These are phyloP conservation scores for Podospora anserina DNA, from an alignment of 495 filamentous ascomycete species.

Conservation along the genomic window DNA sequence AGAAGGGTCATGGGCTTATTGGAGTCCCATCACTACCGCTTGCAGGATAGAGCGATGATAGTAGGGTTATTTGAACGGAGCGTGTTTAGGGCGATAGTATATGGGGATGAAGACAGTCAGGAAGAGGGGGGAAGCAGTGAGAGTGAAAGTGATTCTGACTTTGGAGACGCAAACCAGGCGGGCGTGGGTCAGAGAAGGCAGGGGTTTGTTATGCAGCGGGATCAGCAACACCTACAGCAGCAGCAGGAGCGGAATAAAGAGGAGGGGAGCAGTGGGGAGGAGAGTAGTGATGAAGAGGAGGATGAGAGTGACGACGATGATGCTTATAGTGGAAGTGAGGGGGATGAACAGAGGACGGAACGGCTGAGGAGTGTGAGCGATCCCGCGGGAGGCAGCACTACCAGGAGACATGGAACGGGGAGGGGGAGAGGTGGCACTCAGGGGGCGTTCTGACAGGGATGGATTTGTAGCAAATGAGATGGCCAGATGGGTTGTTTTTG, in stretches of 20 bases:
- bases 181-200: background rate
- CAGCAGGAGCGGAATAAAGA: conserved; percentile 12
- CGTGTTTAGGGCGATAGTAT: conserved; percentile 77
- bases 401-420: background rate
- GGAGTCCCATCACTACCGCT: conserved; percentile 86
- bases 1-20: conserved; percentile 76
- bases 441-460: background rate
- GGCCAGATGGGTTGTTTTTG: background rate
- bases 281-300: conserved; percentile 22
- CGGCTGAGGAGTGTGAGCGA: conserved; percentile 52
- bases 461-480: background rate
- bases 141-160: conserved; percentile 20
- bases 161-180: conserved; percentile 2
- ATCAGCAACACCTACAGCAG: conserved; percentile 10
- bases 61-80: conserved; percentile 90
- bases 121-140: conserved; percentile 37
- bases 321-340: conserved; percentile 34
- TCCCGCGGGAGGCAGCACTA: conserved; percentile 29
- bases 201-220: conserved; percentile 6
- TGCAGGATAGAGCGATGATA: conserved; percentile 79
- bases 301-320: conserved; percentile 19
- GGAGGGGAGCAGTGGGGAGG: conserved; percentile 11
- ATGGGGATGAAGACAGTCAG: conserved; percentile 27
- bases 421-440: background rate
- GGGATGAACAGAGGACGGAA: conserved; percentile 49